Evolutionary conservation across 1,139 yeast genomes (phyloP).

Genomic region (Pneumocystis wakefieldiae): DNA sequence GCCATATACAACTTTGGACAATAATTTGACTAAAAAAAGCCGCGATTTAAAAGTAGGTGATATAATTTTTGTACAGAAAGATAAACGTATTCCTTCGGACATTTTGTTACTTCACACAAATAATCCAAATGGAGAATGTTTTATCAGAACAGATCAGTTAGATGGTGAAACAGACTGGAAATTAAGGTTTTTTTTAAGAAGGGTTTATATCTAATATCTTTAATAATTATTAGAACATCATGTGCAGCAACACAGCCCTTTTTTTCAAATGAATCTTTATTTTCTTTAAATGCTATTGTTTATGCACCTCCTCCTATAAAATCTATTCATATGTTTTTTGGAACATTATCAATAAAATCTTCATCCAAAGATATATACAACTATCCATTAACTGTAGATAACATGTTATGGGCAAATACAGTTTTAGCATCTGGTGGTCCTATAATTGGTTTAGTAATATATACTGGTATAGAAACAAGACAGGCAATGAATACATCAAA

Average conservation of each 20-base stretch:
- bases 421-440: slow-evolving; percentile 90
- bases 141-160: slow-evolving; percentile 89
- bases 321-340: slow-evolving; percentile 66
- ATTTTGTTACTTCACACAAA: slow-evolving; percentile 71
- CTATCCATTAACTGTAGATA: slow-evolving; percentile 66
- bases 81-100: slow-evolving; percentile 84
- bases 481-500: slow-evolving; percentile 86
- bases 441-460: slow-evolving; percentile 62
- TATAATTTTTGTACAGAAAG: slow-evolving; percentile 65
- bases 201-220: neutral
- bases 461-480: slow-evolving; percentile 86
- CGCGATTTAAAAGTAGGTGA: slow-evolving; percentile 74
- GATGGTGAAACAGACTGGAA: slow-evolving; percentile 99
- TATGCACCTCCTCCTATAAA: slow-evolving; percentile 67
- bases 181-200: slow-evolving; percentile 22
- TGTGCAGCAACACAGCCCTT: slow-evolving; percentile 25
- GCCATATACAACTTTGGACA: slow-evolving; percentile 51
- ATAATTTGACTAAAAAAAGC: slow-evolving; percentile 36
- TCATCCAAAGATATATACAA: slow-evolving; percentile 31
- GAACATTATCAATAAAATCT: slow-evolving; percentile 30
- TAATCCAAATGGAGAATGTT: slow-evolving; percentile 70
- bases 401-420: slow-evolving; percentile 95
- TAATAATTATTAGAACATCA: slow-evolving; percentile 33
- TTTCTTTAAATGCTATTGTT: slow-evolving; percentile 33
- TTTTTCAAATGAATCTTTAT: slow-evolving; percentile 46